A percentile compares a stretch with the other conserved stretches of the same genome.
These are phyloP conservation scores for Cordyceps javanica DNA, from an alignment of 2,329 filamentous ascomycete genomes.

Conservation along the genomic window DNA sequence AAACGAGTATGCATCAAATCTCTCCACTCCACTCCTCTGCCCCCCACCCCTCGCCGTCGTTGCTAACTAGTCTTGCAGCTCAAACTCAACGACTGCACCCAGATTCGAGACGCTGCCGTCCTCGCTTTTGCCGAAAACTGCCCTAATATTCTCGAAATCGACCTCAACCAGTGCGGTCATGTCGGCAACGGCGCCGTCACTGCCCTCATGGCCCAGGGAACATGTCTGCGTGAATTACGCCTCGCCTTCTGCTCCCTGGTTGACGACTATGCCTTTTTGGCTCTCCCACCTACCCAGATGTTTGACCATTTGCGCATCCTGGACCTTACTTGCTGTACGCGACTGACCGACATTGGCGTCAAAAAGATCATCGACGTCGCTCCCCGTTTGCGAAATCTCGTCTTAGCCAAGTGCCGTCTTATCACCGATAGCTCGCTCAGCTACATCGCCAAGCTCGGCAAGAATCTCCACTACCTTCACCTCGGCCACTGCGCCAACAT, in stretches of 20 bases:
- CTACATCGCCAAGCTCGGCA: conserved; percentile 82
- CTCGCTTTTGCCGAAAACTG: conserved; percentile 82
- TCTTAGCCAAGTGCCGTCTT: conserved; percentile 88
- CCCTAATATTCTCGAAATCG: conserved; percentile 91
- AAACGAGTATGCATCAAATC: conserved; percentile 62
- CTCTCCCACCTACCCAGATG: conserved; percentile 58
- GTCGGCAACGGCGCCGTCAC: conserved; percentile 82
- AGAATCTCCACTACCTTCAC: conserved; percentile 95
- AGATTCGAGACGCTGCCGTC: conserved; percentile 76
- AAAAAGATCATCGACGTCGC: conserved; percentile 82
- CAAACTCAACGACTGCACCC: conserved; percentile 89
- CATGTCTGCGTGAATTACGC: conserved; percentile 82
- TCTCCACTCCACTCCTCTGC: too few relatives aligned
- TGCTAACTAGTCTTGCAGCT: conserved; percentile 48
- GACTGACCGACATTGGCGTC: conserved; percentile 79
- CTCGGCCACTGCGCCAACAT: conserved; percentile 89
- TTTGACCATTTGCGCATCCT: conserved; percentile 90
- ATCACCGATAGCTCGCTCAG: conserved; percentile 86
- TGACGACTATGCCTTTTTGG: conserved; percentile 81
- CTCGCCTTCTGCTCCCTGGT: conserved; percentile 80
- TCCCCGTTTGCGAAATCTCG: conserved; percentile 83
- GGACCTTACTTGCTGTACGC: conserved; percentile 82
- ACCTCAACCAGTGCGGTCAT: conserved; percentile 77
- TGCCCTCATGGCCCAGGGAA: conserved; percentile 68
- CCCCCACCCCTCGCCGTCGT: neutral